A percentile compares a stretch with the other conserved stretches of the same genome.
phyloP scores from a whole-genome alignment of 2,329 filamentous ascomycete genomes.

The Lomentospora prolificans region DNA sequence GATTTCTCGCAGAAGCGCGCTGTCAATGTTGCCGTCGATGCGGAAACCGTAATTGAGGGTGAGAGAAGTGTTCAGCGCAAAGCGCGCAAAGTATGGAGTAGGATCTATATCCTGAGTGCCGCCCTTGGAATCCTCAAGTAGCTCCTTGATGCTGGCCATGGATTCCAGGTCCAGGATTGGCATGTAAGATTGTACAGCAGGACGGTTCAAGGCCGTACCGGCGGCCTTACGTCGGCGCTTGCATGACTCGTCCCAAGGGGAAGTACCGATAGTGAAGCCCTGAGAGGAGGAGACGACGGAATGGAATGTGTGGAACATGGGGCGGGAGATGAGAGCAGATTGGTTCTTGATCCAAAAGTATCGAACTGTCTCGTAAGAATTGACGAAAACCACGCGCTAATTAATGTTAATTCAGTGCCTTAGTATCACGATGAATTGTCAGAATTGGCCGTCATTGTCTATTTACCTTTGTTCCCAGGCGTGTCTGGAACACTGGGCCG shows the following conservation, averaged over 20 bases:
- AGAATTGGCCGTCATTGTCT: not conserved
- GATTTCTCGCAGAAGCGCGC: conserved; percentile 61
- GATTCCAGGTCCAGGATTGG: conserved; percentile 73
- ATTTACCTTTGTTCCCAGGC: conserved; percentile 55
- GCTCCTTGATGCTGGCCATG: conserved; percentile 60
- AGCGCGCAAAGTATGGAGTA: conserved; percentile 63
- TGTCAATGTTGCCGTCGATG: conserved; percentile 60
- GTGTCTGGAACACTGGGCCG: conserved; percentile 55
- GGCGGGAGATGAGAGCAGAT: conserved; percentile 66
- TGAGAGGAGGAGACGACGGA: conserved; percentile 67
- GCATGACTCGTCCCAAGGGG: conserved; percentile 74
- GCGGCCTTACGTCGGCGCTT: conserved; percentile 69
- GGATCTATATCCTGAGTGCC: conserved; percentile 60
- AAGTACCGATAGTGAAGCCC: conserved; percentile 75
- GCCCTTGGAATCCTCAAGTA: conserved; percentile 52
- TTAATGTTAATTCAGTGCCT: conserved; percentile 22
- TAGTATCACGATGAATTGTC: not conserved
- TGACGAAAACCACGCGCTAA: conserved; percentile 64
- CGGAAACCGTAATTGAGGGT: conserved; percentile 73
- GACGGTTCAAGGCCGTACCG: conserved; percentile 67
- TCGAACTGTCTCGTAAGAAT: conserved; percentile 64
- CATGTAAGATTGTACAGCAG: conserved; percentile 69
- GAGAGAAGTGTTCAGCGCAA: conserved; percentile 66
- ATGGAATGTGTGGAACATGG: conserved; percentile 73
- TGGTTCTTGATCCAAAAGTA: conserved; percentile 72